Evolutionary conservation across 2,329 filamentous ascomycete genomes (phyloP).

Genomic region (Aspergillus versicolor): DNA sequence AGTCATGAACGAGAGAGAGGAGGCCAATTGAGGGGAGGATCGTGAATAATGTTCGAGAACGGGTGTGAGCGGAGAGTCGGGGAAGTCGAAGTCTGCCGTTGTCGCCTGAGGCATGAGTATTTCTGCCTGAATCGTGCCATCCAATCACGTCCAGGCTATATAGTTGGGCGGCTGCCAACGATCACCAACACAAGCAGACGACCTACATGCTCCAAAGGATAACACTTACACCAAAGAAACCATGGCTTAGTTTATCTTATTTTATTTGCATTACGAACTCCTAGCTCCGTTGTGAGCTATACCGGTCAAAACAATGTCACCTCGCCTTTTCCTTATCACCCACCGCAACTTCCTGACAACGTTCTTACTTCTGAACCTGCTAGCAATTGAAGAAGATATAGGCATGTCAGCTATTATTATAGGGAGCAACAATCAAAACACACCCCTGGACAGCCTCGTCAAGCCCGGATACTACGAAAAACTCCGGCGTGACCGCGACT

Average conservation of each 20-base stretch:
- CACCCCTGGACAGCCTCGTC: neutral
- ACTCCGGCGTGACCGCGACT: neutral
- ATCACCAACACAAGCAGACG: neutral
- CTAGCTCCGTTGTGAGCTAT: no score
- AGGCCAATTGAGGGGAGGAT: conserved; percentile 6
- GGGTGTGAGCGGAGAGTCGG: conserved; percentile 10
- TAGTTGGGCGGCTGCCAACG: neutral
- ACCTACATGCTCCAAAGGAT: neutral
- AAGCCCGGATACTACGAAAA: neutral
- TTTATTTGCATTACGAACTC: no score
- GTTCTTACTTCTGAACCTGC: neutral
- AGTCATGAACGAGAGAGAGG: conserved; percentile 3
- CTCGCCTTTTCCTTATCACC: no score
- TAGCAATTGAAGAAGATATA: no score
- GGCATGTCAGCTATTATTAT: neutral
- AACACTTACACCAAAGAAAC: neutral
- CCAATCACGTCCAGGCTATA: neutral
- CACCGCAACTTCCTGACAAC: neutral
- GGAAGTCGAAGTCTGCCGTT: neutral
- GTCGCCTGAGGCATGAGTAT: neutral
- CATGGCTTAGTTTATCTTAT: no score
- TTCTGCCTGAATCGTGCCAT: neutral
- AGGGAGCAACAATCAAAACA: neutral
- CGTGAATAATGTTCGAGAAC: conserved; percentile 6
- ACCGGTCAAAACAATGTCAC: no score